phyloP scores from a whole-genome alignment of 495 filamentous ascomycete species.

The Neurospora sp. region DNA sequence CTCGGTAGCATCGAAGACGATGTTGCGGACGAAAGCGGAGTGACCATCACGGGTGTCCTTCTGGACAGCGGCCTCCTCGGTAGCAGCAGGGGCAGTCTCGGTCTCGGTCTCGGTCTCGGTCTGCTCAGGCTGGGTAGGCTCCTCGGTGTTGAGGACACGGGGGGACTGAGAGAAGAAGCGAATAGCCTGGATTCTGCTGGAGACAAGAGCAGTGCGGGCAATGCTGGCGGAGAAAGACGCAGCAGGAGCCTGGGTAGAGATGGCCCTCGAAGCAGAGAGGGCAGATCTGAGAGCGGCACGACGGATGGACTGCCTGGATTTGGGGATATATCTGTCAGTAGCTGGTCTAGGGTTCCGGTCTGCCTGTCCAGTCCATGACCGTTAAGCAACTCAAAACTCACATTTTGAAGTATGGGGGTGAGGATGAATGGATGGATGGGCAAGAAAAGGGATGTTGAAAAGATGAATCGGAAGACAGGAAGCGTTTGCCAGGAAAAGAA shows the following conservation, averaged over 20 bases:
- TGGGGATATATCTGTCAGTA: background rate
- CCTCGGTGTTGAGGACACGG: constrained; percentile 2
- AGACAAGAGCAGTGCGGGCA: constrained; percentile 10
- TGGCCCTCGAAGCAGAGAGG: constrained; percentile 36
- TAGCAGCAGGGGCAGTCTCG: background rate
- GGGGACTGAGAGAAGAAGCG: constrained; percentile 24
- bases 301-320: constrained; percentile 43
- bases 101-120: background rate
- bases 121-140: background rate
- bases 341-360: background rate
- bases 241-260: constrained; percentile 32
- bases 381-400: background rate
- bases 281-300: constrained; percentile 48
- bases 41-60: background rate
- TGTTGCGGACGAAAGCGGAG: constrained; percentile 68
- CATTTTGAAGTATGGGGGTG: background rate
- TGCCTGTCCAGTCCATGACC: background rate
- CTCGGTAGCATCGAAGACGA: constrained; percentile 73
- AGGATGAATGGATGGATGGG: background rate
- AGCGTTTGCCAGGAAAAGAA: background rate
- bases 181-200: constrained; percentile 12
- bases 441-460: background rate
- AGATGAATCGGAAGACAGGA: background rate
- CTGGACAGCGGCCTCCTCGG: background rate
- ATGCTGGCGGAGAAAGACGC: constrained; percentile 20